These are phyloP conservation scores for Neurospora terricola DNA, from an alignment of 495 filamentous ascomycete genomes.

Conservation along the genomic window DNA sequence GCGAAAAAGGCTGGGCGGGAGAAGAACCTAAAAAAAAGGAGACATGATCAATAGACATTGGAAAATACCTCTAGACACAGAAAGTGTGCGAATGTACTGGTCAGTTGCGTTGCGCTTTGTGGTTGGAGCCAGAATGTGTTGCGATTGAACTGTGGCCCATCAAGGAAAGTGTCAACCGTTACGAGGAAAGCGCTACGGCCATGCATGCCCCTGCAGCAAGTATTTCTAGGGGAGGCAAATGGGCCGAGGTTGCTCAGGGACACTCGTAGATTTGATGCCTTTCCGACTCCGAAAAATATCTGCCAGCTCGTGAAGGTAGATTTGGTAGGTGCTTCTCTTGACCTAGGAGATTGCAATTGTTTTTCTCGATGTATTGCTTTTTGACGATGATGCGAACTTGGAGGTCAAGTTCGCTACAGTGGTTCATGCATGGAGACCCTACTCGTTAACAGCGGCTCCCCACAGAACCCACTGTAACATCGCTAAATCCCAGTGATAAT, in stretches of 20 bases:
- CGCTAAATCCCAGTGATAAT: neutral
- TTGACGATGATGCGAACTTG: neutral
- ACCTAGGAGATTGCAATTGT: neutral
- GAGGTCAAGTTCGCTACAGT: neutral
- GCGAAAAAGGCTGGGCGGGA: too few species aligned
- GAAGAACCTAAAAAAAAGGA: neutral
- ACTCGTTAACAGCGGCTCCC: neutral
- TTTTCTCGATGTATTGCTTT: neutral
- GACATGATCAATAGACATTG: too few species aligned
- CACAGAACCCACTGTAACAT: neutral
- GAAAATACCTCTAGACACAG: too few species aligned
- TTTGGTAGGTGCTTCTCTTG: rapidly evolving
- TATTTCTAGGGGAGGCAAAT: neutral
- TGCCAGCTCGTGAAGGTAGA: rapidly evolving
- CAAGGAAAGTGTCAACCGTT: neutral
- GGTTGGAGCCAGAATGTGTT: neutral
- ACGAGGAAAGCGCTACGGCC: neutral
- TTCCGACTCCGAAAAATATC: rapidly evolving
- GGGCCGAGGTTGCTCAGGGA: neutral
- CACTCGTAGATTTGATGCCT: neutral
- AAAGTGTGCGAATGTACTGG: too few species aligned
- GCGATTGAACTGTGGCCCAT: neutral
- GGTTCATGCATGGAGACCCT: neutral
- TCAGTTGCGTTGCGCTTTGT: neutral
- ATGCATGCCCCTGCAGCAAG: neutral